Conservation (phyloP, 1,284 basidiomycete species). For the Golubevia pallescens region DNA sequence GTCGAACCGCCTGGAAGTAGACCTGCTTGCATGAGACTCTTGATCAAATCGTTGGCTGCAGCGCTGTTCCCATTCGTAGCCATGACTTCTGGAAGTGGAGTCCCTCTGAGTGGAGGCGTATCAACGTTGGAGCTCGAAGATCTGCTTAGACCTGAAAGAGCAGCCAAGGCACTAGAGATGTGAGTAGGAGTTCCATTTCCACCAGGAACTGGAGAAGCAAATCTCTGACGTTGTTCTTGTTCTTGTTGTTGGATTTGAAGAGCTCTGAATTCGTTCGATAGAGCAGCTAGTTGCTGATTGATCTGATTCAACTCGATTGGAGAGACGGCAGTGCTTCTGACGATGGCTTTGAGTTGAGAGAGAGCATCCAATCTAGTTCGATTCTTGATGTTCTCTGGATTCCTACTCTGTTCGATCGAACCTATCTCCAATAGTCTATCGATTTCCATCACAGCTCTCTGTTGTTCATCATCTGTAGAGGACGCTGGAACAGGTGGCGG, state of each 20-base stretch:
- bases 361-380: conserved; percentile 37
- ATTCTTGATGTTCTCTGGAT: conserved; percentile 26
- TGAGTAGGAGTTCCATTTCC: background rate
- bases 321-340: conserved; percentile 29
- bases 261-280: conserved; percentile 17
- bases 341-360: conserved; percentile 39
- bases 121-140: background rate
- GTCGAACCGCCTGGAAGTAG: conserved; percentile 16
- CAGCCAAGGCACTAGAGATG: conserved; percentile 8
- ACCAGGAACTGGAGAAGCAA: background rate
- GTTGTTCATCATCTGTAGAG: conserved; percentile 5
- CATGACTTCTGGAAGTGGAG: conserved; percentile 11
- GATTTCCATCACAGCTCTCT: conserved; percentile 43
- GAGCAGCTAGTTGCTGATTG: conserved; percentile 42
- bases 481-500: too few relatives aligned
- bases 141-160: conserved; percentile 5
- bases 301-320: conserved; percentile 41
- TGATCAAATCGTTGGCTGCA: conserved; percentile 26
- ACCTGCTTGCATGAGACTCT: conserved; percentile 53
- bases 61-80: conserved; percentile 14
- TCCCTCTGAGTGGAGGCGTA: conserved; percentile 5
- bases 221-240: conserved; percentile 5
- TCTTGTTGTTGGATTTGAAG: conserved; percentile 12
- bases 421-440: conserved; percentile 42
- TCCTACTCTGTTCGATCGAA: conserved; percentile 28